Evolutionary conservation across 139 green algal genomes (phyloP), one percentile per base, ranked within the genome.

Genomic region (Asterochloris sp.): DNA sequence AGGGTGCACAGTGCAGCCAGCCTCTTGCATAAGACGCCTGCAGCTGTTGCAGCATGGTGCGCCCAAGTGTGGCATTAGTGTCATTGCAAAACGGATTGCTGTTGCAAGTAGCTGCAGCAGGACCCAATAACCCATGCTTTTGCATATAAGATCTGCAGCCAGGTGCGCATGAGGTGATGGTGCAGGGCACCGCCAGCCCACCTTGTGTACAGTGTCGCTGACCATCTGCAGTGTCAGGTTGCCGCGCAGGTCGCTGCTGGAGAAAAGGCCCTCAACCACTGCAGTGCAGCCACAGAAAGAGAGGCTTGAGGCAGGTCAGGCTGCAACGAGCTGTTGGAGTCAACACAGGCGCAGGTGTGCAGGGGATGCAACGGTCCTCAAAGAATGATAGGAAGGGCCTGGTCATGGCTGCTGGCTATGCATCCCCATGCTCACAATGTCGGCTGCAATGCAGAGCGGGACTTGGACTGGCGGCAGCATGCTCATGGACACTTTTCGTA

Each of bases 211-310:
- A 29, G 71, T 27, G 15, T 60, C 80, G 8, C 60, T 60, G 19
- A 78, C 11, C 27, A 76, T 66, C 69, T 73, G 73, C n/a, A 83
- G 71, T 8, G 38, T 12, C 14, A 66, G 23, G 69, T 61, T 29
- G 67, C 29, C 12, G 13, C 29, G 63, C 28, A 83, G 47, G 17
- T 74, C 73, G 17, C 29, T 47, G 60, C 66, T 29, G 19, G 19
- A 27, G 28, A 73, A 83, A 17, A 27, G 29, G 6, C 79, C 79
- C 10, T 60, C 12, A 13, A 83, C 79, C 21, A 83, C 79, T 83
- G 79, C 54, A 83, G 1, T n/a, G 21, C 74, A 21, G 75, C 78
- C 16, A 47, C 27, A 62, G 38, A 69, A 73, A 10, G 29, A 81
- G 54, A 73, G 9, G 23, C 15, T 26, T 69, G 60, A 0, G 12